These are phyloP conservation scores for Anastatica hierochuntica DNA, from an alignment of 345 rosid genomes.

Conservation along the genomic window DNA sequence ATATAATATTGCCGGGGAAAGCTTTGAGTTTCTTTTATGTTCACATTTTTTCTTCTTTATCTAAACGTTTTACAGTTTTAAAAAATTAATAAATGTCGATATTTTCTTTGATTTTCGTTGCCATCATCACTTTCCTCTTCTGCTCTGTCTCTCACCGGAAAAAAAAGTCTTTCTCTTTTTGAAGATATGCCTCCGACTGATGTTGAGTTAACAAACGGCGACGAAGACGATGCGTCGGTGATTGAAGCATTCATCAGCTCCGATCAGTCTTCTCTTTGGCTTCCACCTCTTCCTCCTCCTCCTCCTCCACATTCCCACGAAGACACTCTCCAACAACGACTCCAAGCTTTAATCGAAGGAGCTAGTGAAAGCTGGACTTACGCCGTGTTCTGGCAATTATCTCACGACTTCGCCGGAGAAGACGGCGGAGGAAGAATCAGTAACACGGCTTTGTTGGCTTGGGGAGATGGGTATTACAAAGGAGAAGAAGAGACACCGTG, in stretches of 20 bases:
- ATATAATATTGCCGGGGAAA: too few relatives aligned
- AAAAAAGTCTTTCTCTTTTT: not conserved
- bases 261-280: conserved; percentile 62
- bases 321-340: conserved; percentile 83
- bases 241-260: conserved; percentile 83
- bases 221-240: conserved; percentile 67
- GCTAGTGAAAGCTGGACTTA: conserved; percentile 73
- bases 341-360: conserved; percentile 68
- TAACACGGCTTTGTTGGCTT: conserved; percentile 42
- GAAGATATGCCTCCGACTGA: conserved; percentile 9
- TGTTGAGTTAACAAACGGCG: conserved; percentile 37
- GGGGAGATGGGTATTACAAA: conserved; percentile 95
- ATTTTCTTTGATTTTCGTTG: too few relatives aligned
- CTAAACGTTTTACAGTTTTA: too few relatives aligned
- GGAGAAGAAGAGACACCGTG: conserved; percentile 66
- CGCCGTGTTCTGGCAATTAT: conserved; percentile 92
- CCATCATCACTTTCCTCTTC: too few relatives aligned
- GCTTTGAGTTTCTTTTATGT: too few relatives aligned
- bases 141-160: conserved; percentile 2
- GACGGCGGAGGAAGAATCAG: conserved; percentile 25
- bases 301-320: conserved; percentile 36
- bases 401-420: conserved; percentile 42
- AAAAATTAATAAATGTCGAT: too few relatives aligned
- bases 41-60: too few relatives aligned
- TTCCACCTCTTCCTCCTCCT: conserved; percentile 29